Base-by-base conservation (phyloP, 176 grass and related monocot genomes). In the Oryza australiensis region DNA sequence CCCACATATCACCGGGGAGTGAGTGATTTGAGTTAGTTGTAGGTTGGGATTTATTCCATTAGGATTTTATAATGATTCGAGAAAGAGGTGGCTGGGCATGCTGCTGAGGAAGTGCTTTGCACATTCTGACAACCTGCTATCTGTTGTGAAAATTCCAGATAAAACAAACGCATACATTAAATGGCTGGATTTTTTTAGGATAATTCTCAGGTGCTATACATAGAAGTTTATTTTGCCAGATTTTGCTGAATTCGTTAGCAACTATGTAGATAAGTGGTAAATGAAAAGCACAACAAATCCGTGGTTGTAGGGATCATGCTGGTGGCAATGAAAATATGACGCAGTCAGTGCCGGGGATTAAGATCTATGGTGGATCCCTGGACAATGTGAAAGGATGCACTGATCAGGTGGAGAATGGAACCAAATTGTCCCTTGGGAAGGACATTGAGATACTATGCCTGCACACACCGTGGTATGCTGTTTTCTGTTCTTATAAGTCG, bases 301-400 rank as follows among this genome's bases (percentile, higher is more conserved):
- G 40, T 59, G 60, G 37, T 78, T 63, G 40, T 64, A 98, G 95
- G 92, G 95, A 98, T 88, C 95, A 98, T 79, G 81, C 95, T 42
- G 95, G 95, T 73, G 95, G 95, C 27, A 98, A 98, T 82, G 95
- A 98, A 85, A 91, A 98, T 85, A 90, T 98, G 72, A 70, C 43
- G 32, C 18, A 42, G 65, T 84, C 82, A 46, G 85, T 98, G 20
- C 92, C 95, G 38, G 90, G 85, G 32, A 93, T 98, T 74, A 98
- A 93, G 84, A 88, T 98, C 28, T 98, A 86, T 64, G 95, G 95
- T 5, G 95, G 95, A 74, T 95, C 95, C 26, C 38, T 95, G 41
- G 95, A 98, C 80, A 83, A 93, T 71, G 95, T 98, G 22, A 86
- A 77, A 81, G 95, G 92, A 29, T 98, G 92, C 84, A 98, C 92